Conservation (phyloP, 106 monocot genomes). For the Agapanthus africanus region DNA sequence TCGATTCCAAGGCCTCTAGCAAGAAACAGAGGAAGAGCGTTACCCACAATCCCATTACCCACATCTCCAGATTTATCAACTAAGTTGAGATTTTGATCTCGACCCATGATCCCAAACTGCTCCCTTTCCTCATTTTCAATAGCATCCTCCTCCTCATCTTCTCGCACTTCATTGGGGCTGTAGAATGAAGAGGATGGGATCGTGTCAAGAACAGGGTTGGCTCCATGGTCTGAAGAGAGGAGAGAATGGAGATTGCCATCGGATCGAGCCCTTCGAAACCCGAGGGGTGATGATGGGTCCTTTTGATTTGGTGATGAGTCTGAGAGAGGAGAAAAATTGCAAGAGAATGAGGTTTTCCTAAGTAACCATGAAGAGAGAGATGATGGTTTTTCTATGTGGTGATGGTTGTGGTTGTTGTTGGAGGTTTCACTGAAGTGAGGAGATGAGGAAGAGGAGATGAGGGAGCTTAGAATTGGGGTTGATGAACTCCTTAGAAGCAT, state of each 20-base stretch:
- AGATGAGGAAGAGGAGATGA: not conserved
- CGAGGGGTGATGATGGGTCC: constrained; percentile 1
- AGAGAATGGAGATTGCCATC: constrained; percentile 39
- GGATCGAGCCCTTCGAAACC: constrained; percentile 30
- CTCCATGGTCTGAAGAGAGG: constrained; percentile 6
- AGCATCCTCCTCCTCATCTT: not conserved
- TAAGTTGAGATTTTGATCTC: constrained; percentile 1
- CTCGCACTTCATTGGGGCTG: constrained; percentile 2
- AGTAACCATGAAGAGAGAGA: constrained; percentile 9
- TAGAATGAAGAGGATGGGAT: constrained; percentile 37
- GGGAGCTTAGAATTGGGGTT: constrained; percentile 35
- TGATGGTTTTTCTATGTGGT: not conserved
- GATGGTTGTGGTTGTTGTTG: constrained; percentile 1
- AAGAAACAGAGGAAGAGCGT: constrained; percentile 36
- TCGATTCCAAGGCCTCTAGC: constrained; percentile 73
- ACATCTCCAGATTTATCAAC: not conserved
- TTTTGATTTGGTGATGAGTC: too few relatives aligned
- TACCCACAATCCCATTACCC: not conserved
- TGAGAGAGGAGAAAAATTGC: too few relatives aligned
- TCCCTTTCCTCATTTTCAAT: not conserved
- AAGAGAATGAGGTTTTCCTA: constrained; percentile 6
- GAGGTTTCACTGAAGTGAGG: constrained; percentile 23
- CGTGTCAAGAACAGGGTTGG: constrained; percentile 19
- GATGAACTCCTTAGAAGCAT: constrained; percentile 46
- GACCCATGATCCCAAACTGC: constrained; percentile 12